Percentiles rank a stretch among this genome's conserved stretches.
Conservation (phyloP, 2,329 filamentous ascomycete genomes). For the Neofusicoccum ribis region DNA sequence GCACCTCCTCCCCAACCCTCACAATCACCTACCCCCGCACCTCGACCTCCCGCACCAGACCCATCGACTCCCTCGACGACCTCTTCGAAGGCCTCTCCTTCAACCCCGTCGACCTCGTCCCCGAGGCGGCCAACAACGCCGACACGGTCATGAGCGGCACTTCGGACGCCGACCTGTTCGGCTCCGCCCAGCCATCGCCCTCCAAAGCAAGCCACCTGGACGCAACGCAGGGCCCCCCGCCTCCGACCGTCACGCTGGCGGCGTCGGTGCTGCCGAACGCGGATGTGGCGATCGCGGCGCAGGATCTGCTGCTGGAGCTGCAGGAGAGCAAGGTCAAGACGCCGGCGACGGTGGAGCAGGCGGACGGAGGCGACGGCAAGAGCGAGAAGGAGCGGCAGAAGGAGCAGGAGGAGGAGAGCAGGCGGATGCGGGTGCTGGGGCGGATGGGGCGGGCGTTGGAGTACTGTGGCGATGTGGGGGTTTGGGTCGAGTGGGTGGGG, state of each 20-base stretch:
- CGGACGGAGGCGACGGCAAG: slow-evolving; percentile 10
- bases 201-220: background rate
- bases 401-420: slow-evolving; percentile 23
- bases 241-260: slow-evolving; percentile 55
- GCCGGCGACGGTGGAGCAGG: slow-evolving; percentile 22
- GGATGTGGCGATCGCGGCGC: slow-evolving; percentile 57
- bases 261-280: slow-evolving; percentile 57
- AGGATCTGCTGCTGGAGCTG: slow-evolving; percentile 52
- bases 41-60: background rate
- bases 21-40: slow-evolving; percentile 17
- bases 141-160: slow-evolving; percentile 5
- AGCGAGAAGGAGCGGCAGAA: slow-evolving; percentile 24
- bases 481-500: slow-evolving; percentile 54
- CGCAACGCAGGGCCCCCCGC: slow-evolving; percentile 31
- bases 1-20: slow-evolving; percentile 21
- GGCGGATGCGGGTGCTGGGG: slow-evolving; percentile 25
- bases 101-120: background rate
- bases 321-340: slow-evolving; percentile 15
- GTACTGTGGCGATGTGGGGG: slow-evolving; percentile 49
- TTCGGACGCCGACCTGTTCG: slow-evolving; percentile 5
- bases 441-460: slow-evolving; percentile 48
- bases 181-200: background rate
- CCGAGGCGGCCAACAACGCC: background rate
- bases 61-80: slow-evolving; percentile 16
- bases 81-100: slow-evolving; percentile 18